A percentile compares a stretch with the other conserved stretches of the same genome.
These are phyloP conservation scores for Prunus dulcis DNA, from an alignment of 306 rosid genomes.

Conservation along the genomic window DNA sequence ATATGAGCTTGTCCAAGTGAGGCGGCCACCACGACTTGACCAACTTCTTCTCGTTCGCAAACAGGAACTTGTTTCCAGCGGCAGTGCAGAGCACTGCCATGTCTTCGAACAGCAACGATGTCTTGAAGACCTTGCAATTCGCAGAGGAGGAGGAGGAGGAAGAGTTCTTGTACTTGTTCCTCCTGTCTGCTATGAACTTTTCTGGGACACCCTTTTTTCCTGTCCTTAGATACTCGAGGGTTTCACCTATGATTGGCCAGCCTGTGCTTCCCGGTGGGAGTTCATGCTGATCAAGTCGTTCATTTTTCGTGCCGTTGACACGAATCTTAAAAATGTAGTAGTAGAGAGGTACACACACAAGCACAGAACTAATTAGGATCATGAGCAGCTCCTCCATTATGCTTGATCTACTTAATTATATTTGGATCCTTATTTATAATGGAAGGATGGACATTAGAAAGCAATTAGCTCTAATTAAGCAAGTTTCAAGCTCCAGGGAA, in stretches of 20 bases:
- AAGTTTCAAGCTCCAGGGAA: no score
- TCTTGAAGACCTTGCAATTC: constrained; percentile 8
- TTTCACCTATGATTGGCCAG: constrained; percentile 23
- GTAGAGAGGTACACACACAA: neutral
- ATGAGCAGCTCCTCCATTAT: no score
- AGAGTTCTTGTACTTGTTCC: constrained; percentile 6
- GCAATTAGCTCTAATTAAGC: no score
- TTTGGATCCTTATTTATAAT: no score
- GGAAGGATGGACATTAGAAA: no score
- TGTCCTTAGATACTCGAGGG: neutral
- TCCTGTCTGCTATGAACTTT: neutral
- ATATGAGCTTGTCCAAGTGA: neutral
- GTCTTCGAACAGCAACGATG: constrained; percentile 8
- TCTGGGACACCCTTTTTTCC: constrained; percentile 13
- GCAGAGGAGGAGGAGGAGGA: neutral
- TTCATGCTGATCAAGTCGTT: neutral
- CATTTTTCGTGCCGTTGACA: neutral
- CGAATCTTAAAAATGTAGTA: neutral
- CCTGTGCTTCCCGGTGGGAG: constrained; percentile 14
- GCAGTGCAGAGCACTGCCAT: constrained; percentile 1
- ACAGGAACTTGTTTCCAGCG: constrained; percentile 19
- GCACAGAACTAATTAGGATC: no score
- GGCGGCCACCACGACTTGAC: constrained; percentile 23
- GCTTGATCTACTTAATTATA: no score
- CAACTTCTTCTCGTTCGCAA: constrained; percentile 21